phyloP scores from a whole-genome alignment of 106 monocot species.

The Alisma plantagoaquatica region DNA sequence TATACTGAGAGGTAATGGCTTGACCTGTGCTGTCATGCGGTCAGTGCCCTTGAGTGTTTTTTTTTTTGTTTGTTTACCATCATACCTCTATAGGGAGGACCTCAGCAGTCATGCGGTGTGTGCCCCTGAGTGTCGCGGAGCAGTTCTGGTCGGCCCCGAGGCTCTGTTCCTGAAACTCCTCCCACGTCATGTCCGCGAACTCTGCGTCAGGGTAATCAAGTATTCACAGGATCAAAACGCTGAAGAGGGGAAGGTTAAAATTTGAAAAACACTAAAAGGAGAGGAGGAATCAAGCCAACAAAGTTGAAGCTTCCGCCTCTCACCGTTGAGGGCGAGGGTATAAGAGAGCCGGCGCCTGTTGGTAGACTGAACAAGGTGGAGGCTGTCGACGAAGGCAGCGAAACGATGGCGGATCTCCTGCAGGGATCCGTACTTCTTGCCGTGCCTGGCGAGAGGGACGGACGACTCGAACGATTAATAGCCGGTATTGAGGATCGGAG shows the following conservation, averaged over 20 bases:
- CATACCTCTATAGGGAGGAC: too few relatives aligned
- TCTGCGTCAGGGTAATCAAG: constrained; percentile 19
- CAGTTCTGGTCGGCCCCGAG: constrained; percentile 88
- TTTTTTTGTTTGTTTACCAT: too few relatives aligned
- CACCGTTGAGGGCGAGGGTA: constrained; percentile 73
- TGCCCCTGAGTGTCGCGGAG: constrained; percentile 81
- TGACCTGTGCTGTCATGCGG: too few relatives aligned
- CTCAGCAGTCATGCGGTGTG: constrained; percentile 39
- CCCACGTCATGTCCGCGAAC: constrained; percentile 91
- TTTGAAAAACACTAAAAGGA: background rate
- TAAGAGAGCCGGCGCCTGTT: constrained; percentile 44
- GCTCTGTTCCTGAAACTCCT: constrained; percentile 52
- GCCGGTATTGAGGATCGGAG: too few relatives aligned
- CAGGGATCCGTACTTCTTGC: constrained; percentile 49
- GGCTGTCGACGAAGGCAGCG: constrained; percentile 45
- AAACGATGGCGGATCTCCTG: constrained; percentile 55
- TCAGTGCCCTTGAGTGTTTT: too few relatives aligned
- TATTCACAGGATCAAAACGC: background rate
- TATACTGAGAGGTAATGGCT: too few relatives aligned
- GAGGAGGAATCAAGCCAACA: too few relatives aligned
- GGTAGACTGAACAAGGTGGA: constrained; percentile 42
- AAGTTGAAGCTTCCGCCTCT: too few relatives aligned
- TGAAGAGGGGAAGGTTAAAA: background rate
- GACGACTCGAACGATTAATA: background rate
- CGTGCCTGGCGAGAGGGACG: constrained; percentile 28